Percentiles rank a stretch among this genome's conserved stretches.
These are phyloP conservation scores for Capniomyces stellatus DNA, from an alignment of 371 early-diverging fungal species.

Conservation along the genomic window DNA sequence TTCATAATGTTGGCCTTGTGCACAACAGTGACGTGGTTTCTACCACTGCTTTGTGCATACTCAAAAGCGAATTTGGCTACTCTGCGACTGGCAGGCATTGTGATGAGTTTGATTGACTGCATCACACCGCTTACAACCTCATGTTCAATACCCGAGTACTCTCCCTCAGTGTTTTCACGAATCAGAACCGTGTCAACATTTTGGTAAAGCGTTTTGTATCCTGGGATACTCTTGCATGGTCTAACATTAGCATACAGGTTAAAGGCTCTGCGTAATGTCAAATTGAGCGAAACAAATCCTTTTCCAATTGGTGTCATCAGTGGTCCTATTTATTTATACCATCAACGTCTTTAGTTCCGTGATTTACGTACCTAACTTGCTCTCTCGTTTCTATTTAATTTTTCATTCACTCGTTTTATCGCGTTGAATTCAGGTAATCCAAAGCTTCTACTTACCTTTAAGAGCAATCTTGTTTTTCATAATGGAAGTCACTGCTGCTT, in stretches of 20 bases:
- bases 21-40: slow-evolving; percentile 82
- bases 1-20: slow-evolving; percentile 96
- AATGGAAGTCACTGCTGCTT: slow-evolving; percentile 75
- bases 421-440: no score
- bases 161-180: slow-evolving; percentile 98
- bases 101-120: slow-evolving; percentile 96
- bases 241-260: slow-evolving; percentile 97
- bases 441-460: slow-evolving; percentile 42
- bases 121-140: slow-evolving; percentile 89
- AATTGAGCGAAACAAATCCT: slow-evolving; percentile 95
- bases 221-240: slow-evolving; percentile 86
- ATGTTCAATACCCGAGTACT: slow-evolving; percentile 97
- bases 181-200: slow-evolving; percentile 94
- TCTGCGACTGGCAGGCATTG: slow-evolving; percentile 83
- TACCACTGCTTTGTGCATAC: slow-evolving; percentile 75
- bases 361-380: no score
- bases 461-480: slow-evolving; percentile 89
- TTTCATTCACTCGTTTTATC: no score
- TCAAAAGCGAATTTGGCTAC: slow-evolving; percentile 89
- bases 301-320: slow-evolving; percentile 96
- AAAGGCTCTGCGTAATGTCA: slow-evolving; percentile 91
- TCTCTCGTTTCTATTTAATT: no score
- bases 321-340: slow-evolving; percentile 35
- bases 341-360: no score
- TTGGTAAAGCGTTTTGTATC: slow-evolving; percentile 88